Conservation (phyloP, 2,329 filamentous ascomycete species). For the Alternaria arbusti region DNA sequence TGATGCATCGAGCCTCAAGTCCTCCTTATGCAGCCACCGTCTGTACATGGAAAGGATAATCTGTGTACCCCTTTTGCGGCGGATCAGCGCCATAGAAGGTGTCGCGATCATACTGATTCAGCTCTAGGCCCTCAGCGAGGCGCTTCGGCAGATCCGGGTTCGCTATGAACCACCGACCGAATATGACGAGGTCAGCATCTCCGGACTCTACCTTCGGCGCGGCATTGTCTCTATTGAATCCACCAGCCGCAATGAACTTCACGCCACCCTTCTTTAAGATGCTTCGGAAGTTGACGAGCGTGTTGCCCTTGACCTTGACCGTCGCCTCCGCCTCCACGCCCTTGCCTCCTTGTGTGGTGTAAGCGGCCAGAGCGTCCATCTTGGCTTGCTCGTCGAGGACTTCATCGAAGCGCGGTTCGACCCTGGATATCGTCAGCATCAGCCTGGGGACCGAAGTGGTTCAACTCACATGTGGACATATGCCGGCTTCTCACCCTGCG, state of each 20-base stretch:
- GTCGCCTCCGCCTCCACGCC: constrained; percentile 44
- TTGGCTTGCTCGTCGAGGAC: constrained; percentile 47
- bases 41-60: constrained; percentile 48
- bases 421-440: constrained; percentile 26
- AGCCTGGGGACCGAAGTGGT: not conserved
- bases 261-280: constrained; percentile 58
- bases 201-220: constrained; percentile 57
- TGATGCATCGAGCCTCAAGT: constrained; percentile 12
- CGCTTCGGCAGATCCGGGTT: constrained; percentile 56
- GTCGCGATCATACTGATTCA: constrained; percentile 51
- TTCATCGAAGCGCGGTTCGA: constrained; percentile 48
- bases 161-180: constrained; percentile 54
- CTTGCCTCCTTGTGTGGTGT: constrained; percentile 34
- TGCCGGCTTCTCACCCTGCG: constrained; percentile 33
- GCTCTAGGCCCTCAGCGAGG: constrained; percentile 47
- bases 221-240: constrained; percentile 59
- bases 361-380: constrained; percentile 47
- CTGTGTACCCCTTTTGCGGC: constrained; percentile 48
- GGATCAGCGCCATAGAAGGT: constrained; percentile 54
- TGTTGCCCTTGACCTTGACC: constrained; percentile 31
- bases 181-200: constrained; percentile 50
- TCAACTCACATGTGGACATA: constrained; percentile 46
- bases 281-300: constrained; percentile 48
- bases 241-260: constrained; percentile 63
- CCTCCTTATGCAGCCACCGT: constrained; percentile 23